phyloP scores from a whole-genome alignment of 192 early-diverging fungal genomes.

The Coemansia sp. region DNA sequence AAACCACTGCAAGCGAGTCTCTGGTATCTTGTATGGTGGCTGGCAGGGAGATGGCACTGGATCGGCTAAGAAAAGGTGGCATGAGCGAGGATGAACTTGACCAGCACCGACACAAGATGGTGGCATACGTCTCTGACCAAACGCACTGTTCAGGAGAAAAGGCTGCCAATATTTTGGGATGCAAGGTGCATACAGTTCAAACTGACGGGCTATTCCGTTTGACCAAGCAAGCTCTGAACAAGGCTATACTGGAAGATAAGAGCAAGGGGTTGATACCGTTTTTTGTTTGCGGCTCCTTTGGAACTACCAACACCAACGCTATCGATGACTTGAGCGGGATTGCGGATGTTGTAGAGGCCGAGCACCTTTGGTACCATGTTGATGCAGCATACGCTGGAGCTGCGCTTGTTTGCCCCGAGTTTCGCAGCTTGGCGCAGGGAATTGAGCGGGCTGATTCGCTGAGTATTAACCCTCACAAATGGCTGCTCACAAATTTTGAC shows the following conservation, averaged over 20 bases:
- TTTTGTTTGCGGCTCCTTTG: conserved; percentile 63
- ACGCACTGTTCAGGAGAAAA: conserved; percentile 61
- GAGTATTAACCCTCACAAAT: conserved; percentile 64
- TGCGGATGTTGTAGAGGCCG: conserved; percentile 37
- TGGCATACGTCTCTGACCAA: conserved; percentile 64
- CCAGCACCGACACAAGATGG: conserved; percentile 30
- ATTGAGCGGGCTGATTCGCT: conserved; percentile 61
- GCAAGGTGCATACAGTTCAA: conserved; percentile 7
- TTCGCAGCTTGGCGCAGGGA: conserved; percentile 47
- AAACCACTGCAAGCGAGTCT: conserved; percentile 61
- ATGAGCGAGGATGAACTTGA: conserved; percentile 33
- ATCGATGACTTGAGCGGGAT: conserved; percentile 60
- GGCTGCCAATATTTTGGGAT: conserved; percentile 43
- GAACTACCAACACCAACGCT: conserved; percentile 59
- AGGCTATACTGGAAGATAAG: conserved; percentile 53
- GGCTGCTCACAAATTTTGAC: conserved; percentile 64
- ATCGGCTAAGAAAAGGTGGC: conserved; percentile 22
- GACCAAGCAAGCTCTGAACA: conserved; percentile 42
- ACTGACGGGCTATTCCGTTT: conserved; percentile 15
- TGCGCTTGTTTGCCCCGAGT: conserved; percentile 60
- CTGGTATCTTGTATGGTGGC: conserved; percentile 59
- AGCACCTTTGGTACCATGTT: conserved; percentile 62
- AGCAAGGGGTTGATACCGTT: conserved; percentile 58
- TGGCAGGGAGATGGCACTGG: conserved; percentile 53
- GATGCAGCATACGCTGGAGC: conserved; percentile 66